phyloP scores from a whole-genome alignment of 2,329 filamentous ascomycete species.

The Talaromyces sp. region DNA sequence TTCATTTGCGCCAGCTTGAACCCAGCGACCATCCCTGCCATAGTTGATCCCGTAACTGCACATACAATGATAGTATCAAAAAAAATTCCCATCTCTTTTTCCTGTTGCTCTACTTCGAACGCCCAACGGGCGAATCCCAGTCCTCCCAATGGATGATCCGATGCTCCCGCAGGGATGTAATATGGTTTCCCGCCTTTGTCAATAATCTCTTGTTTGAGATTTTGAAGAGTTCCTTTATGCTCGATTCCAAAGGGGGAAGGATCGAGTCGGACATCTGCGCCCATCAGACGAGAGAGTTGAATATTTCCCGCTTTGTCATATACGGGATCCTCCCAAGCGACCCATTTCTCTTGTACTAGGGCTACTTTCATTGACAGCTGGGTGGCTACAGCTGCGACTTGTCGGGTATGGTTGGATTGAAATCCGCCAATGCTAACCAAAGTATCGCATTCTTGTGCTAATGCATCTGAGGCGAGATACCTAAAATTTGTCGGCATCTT shows the following conservation, averaged over 20 bases:
- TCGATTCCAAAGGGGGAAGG: constrained; percentile 63
- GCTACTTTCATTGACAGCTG: constrained; percentile 51
- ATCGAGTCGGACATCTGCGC: constrained; percentile 52
- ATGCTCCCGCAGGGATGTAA: constrained; percentile 69
- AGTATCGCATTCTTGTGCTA: constrained; percentile 56
- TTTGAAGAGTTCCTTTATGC: constrained; percentile 60
- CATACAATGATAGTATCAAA: constrained; percentile 68
- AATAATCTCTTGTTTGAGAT: constrained; percentile 54
- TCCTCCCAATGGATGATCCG: constrained; percentile 67
- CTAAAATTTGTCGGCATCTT: background rate
- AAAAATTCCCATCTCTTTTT: constrained; percentile 59
- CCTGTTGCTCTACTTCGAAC: constrained; percentile 64
- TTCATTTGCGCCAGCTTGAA: constrained; percentile 61
- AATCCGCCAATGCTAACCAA: constrained; percentile 66
- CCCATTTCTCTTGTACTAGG: constrained; percentile 67
- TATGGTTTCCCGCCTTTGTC: constrained; percentile 60
- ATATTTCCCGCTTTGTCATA: constrained; percentile 69
- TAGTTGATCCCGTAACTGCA: constrained; percentile 67
- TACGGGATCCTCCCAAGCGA: constrained; percentile 57
- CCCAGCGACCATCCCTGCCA: constrained; percentile 69
- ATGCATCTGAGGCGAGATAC: constrained; percentile 64
- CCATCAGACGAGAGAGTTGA: constrained; percentile 65
- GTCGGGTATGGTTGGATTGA: constrained; percentile 68
- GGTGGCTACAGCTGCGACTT: constrained; percentile 62
- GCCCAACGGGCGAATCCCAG: constrained; percentile 70